Evolutionary conservation across 371 early-diverging fungal genomes (phyloP).

Genomic region (Rhizopus stolonifer): DNA sequence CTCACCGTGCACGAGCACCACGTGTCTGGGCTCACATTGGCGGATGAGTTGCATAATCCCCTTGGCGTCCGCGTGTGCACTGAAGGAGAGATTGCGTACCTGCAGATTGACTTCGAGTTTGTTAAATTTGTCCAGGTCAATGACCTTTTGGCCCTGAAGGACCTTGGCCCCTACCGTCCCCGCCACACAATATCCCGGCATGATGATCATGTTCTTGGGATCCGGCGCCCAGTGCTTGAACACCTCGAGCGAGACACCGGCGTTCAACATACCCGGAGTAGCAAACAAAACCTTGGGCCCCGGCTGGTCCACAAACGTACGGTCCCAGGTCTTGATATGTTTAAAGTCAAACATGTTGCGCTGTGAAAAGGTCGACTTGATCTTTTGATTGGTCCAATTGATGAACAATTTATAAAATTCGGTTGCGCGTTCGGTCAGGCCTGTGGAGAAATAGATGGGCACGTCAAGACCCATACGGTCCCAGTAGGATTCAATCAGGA

Average conservation of each 20-base stretch:
- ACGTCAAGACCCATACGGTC: constrained; percentile 86
- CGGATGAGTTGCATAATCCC: constrained; percentile 97
- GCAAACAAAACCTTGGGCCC: constrained; percentile 96
- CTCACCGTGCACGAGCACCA: constrained; percentile 99
- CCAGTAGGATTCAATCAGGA: constrained; percentile 94
- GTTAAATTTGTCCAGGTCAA: constrained; percentile 78
- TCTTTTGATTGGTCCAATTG: constrained; percentile 95
- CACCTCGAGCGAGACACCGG: constrained; percentile 80
- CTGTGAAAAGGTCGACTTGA: constrained; percentile 81
- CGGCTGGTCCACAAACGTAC: constrained; percentile 61
- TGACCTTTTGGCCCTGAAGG: constrained; percentile 81
- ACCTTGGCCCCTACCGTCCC: constrained; percentile 97
- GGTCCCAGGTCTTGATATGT: constrained; percentile 84
- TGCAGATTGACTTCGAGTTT: constrained; percentile 85
- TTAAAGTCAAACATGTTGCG: constrained; percentile 95
- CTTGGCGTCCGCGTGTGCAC: constrained; percentile 98
- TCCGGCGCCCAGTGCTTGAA: constrained; percentile 91
- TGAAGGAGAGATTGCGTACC: constrained; percentile 96
- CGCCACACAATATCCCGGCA: constrained; percentile 93
- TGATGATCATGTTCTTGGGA: constrained; percentile 89
- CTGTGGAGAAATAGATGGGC: constrained; percentile 93
- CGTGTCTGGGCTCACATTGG: constrained; percentile 91
- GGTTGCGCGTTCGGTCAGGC: constrained; percentile 93
- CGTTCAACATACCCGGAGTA: constrained; percentile 93
- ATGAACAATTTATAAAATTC: constrained; percentile 92